Evolutionary conservation across 306 rosid species (phyloP).

Genomic region (Vicia sativa): DNA sequence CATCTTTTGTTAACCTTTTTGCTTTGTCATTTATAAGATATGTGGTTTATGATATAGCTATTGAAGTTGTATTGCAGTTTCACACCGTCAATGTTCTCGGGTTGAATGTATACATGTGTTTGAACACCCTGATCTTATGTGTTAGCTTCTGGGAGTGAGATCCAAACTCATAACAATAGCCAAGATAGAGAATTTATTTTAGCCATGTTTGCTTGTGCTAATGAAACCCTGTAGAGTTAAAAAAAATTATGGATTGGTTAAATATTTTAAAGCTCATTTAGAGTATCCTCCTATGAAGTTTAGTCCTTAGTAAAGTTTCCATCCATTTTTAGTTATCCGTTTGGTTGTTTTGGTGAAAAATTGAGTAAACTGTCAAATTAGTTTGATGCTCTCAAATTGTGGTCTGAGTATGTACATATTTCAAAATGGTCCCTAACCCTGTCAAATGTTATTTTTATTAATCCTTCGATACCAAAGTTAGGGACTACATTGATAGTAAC

Average conservation of each 20-base stretch:
- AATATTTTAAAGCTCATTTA: background rate
- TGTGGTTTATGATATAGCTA: conserved; percentile 12
- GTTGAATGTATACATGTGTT: no score
- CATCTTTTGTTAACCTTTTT: conserved; percentile 20
- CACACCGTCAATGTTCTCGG: no score
- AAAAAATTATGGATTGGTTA: background rate
- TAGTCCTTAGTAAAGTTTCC: background rate
- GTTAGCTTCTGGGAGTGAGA: no score
- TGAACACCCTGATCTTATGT: no score
- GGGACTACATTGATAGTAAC: no score
- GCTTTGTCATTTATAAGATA: conserved; percentile 8
- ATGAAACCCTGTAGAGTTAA: background rate
- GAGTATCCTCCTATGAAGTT: background rate
- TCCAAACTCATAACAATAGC: background rate
- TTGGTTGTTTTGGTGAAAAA: background rate
- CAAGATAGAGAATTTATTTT: background rate
- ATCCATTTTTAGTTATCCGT: background rate
- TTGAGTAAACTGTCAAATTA: background rate
- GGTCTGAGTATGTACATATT: no score
- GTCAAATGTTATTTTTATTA: no score
- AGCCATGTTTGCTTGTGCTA: conserved; percentile 10
- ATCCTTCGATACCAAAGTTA: no score
- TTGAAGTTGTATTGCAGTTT: no score
- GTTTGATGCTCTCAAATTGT: no score
- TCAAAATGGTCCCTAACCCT: no score